These are phyloP conservation scores for Rosa multiflora DNA, from an alignment of 306 rosid genomes.

Conservation along the genomic window DNA sequence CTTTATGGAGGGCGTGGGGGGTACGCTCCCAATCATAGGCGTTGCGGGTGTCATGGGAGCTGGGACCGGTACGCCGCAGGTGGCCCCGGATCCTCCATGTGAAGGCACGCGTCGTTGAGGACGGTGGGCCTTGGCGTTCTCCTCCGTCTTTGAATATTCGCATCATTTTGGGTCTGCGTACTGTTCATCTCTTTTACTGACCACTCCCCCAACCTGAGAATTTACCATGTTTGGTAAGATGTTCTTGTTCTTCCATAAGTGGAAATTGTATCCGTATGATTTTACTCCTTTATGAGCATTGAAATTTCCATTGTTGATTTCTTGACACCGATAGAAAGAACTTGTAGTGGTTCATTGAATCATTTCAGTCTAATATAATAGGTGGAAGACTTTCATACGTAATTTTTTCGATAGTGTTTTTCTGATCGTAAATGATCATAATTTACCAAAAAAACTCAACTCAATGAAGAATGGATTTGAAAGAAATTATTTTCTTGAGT, in stretches of 20 bases:
- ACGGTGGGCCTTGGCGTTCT: background rate
- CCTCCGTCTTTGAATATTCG: slow-evolving; percentile 13
- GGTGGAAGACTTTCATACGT: background rate
- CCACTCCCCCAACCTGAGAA: background rate
- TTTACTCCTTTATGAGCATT: background rate
- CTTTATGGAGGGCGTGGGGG: background rate
- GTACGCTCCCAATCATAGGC: background rate
- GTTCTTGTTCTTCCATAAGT: background rate
- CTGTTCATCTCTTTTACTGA: background rate
- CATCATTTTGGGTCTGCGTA: slow-evolving; percentile 5
- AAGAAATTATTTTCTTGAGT: no score
- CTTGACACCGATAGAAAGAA: background rate
- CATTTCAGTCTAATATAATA: no score
- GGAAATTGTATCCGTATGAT: background rate
- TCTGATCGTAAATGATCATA: no score
- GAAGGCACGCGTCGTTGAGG: background rate
- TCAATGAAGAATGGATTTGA: no score
- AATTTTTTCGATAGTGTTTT: no score
- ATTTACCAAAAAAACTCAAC: no score
- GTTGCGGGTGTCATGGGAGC: background rate
- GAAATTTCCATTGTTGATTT: background rate
- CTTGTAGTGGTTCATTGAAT: background rate
- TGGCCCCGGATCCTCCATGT: slow-evolving; percentile 5
- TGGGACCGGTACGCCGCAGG: background rate
- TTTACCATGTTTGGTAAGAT: background rate